Base-by-base conservation (phyloP, 495 filamentous ascomycete genomes). In the Penicillium bovifimosum region DNA sequence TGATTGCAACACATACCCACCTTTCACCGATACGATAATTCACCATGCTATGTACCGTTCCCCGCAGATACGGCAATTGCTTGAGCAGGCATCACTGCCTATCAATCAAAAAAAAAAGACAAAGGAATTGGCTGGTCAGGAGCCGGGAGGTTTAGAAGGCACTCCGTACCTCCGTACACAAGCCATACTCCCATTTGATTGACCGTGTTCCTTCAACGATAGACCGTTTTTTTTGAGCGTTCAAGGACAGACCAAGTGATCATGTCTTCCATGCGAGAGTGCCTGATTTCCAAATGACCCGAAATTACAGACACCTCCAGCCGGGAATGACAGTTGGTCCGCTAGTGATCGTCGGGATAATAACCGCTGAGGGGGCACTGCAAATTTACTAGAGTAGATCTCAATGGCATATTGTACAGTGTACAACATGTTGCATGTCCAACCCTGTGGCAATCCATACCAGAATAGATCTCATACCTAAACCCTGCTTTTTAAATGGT, bases 1-100 rank as follows among this genome's bases (percentile, higher is more conserved):
- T 49, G 63, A 64, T 49, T 48, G 49, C 60, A 61, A 28, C 38
- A 55, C 54, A 60, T 64, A 61, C 55, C 55, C 61, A 51, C 24
- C 34, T 34, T 32, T 31, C 36, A 43, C 35, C 32, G 17, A 41
- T 38, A 59, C 54, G 28, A 47, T 47, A 35, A 58, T 58, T 36
- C 27, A 52, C 49, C 27, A 32, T 42, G 32, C 50, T 7, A 36
- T 52, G 11, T 43, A 52, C 27, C 31, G 20, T 32, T 27, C 36
- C 20, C 6, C 18, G 9, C 28, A 13, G 42, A 40, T 27, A 46
- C 43, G 35, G 43, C 26, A 27, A 42, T 10, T 45, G 32, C 32
- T 29, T 43, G 14, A 40, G 24, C 20, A 9, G 39, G 40, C 20
- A 11, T 36, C n/a, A 17, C 41, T 45, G 32, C 32, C 41, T 27